phyloP scores from a whole-genome alignment of 1,284 basidiomycete species.

The Sanguinoderma infundibulare region DNA sequence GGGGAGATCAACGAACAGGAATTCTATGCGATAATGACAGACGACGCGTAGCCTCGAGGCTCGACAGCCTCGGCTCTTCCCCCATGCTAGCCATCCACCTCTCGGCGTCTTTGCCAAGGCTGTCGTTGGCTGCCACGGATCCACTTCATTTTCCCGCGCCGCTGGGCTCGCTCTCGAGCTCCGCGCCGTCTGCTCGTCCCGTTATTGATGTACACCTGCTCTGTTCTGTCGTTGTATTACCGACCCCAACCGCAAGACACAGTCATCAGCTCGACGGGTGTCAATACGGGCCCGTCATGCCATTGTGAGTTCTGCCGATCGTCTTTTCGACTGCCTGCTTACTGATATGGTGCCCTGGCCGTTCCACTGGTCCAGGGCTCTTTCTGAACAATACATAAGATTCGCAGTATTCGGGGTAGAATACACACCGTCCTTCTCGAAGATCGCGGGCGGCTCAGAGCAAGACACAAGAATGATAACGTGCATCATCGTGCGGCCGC shows the following conservation, averaged over 20 bases:
- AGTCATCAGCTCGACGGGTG: not conserved
- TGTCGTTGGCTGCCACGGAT: too few relatives aligned
- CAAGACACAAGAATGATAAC: not conserved
- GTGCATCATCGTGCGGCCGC: not conserved
- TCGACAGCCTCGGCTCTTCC: not conserved
- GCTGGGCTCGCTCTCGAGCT: not conserved
- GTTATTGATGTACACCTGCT: not conserved
- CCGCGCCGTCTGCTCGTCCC: not conserved
- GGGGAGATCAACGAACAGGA: constrained; percentile 96
- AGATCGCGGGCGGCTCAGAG: not conserved
- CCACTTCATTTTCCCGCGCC: not conserved
- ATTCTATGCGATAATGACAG: constrained; percentile 96
- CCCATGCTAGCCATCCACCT: not conserved
- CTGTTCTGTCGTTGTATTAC: too few relatives aligned
- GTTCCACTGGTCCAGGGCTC: not conserved
- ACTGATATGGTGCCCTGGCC: not conserved
- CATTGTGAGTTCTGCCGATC: not conserved
- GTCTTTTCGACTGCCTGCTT: not conserved
- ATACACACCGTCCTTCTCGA: not conserved
- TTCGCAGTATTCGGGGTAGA: not conserved
- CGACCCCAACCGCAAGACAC: too few relatives aligned
- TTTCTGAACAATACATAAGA: not conserved
- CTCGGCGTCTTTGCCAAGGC: not conserved
- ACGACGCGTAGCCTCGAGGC: constrained; percentile 64
- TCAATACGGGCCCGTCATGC: not conserved